A percentile compares a stretch with the other conserved stretches of the same genome.
Conservation (phyloP, 169 alveolate species). For the Plasmodium sp. region DNA sequence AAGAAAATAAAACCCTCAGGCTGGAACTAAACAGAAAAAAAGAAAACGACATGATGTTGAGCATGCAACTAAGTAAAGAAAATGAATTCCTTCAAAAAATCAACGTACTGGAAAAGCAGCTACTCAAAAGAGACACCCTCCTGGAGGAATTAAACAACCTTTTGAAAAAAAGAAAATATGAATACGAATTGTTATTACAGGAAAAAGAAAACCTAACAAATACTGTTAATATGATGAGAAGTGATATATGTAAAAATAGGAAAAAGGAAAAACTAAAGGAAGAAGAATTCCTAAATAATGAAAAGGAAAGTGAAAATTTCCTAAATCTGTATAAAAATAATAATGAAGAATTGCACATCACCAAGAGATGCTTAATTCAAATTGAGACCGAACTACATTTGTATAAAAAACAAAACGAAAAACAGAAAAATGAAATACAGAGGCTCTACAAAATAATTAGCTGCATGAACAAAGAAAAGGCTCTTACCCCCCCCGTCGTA, state of each 20-base stretch:
- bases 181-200: slow-evolving; percentile 54
- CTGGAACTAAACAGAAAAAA: slow-evolving; percentile 66
- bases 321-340: slow-evolving; percentile 66
- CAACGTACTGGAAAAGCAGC: slow-evolving; percentile 57
- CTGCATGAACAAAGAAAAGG: slow-evolving; percentile 69
- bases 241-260: slow-evolving; percentile 40
- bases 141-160: slow-evolving; percentile 71
- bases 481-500: slow-evolving; percentile 51
- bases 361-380: slow-evolving; percentile 74
- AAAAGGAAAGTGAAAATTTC: slow-evolving; percentile 64
- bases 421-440: slow-evolving; percentile 74
- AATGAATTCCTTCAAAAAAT: slow-evolving; percentile 67
- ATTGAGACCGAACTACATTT: slow-evolving; percentile 69
- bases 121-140: slow-evolving; percentile 72
- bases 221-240: slow-evolving; percentile 38
- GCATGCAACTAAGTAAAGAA: slow-evolving; percentile 65
- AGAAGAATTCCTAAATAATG: slow-evolving; percentile 49
- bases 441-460: slow-evolving; percentile 57
- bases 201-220: slow-evolving; percentile 71
- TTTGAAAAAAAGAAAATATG: slow-evolving; percentile 67
- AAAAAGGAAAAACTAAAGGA: slow-evolving; percentile 48
- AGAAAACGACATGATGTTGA: slow-evolving; percentile 39
- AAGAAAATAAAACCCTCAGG: slow-evolving; percentile 70
- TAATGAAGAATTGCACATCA: slow-evolving; percentile 71
- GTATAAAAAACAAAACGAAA: slow-evolving; percentile 72